Conservation (phyloP, 75 land plant genomes). For the Pinus tabuliformis region DNA sequence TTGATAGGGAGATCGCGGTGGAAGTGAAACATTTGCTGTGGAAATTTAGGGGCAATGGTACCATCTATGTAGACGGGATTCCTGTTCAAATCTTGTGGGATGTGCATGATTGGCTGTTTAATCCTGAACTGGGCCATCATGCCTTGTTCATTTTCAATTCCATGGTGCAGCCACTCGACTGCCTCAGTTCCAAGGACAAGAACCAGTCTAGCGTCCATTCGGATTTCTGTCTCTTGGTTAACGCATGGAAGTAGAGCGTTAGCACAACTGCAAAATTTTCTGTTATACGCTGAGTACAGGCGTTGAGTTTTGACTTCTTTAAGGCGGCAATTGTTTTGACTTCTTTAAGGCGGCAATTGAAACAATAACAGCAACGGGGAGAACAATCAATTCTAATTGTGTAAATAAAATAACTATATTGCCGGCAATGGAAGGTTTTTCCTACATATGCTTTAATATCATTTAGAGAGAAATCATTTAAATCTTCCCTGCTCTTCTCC, state of each 20-base stretch:
- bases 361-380: no score
- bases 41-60: conserved; percentile 88
- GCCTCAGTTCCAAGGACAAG: conserved; percentile 11
- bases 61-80: conserved; percentile 71
- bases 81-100: conserved; percentile 92
- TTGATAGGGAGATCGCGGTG: conserved; percentile 65
- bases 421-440: no score
- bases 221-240: no score
- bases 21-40: conserved; percentile 77
- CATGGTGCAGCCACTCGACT: neutral
- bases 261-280: neutral
- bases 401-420: no score
- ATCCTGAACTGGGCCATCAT: conserved; percentile 43
- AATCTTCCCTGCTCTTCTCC: no score
- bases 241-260: neutral
- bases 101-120: conserved; percentile 88
- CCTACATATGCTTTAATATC: no score
- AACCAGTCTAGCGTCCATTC: neutral
- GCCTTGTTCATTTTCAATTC: conserved; percentile 92
- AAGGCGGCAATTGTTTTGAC: no score
- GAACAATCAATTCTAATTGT: no score
- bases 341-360: no score
- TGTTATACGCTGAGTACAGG: conserved; percentile 24
- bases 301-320: conserved; percentile 18
- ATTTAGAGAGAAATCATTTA: no score